A percentile compares a stretch with the other conserved stretches of the same genome.
Conservation (phyloP, 768 basidiomycete species). For the Mycena olivaceomarginata region DNA sequence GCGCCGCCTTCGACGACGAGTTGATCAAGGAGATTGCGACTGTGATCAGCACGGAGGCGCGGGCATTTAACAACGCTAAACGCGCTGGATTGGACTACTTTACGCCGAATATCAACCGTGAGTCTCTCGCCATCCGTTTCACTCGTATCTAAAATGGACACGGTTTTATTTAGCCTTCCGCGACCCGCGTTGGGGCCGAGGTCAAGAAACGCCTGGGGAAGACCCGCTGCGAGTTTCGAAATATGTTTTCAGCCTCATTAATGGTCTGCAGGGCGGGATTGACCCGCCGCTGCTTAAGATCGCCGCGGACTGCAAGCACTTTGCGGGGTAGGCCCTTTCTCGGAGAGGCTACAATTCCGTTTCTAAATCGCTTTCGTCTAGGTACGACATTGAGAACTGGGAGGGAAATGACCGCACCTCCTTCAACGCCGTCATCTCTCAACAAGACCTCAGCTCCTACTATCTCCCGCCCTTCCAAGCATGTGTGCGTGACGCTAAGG, state of each 20-base stretch:
- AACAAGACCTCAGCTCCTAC: conserved; percentile 74
- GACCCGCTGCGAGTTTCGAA: conserved; percentile 72
- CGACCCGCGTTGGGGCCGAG: conserved; percentile 79
- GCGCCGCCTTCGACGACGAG: conserved; percentile 73
- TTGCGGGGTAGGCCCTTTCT: conserved; percentile 66
- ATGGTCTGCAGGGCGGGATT: conserved; percentile 75
- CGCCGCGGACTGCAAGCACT: conserved; percentile 77
- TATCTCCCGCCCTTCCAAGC: conserved; percentile 75
- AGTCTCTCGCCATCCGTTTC: neutral
- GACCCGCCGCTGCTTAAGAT: conserved; percentile 73
- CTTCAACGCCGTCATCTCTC: conserved; percentile 71
- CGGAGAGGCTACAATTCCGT: too few species aligned
- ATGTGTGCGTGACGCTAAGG: conserved; percentile 78
- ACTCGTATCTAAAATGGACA: conserved; percentile 5
- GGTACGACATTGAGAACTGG: conserved; percentile 74
- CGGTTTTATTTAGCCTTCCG: conserved; percentile 65
- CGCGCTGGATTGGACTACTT: conserved; percentile 72
- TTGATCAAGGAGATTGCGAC: conserved; percentile 70
- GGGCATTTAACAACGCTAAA: conserved; percentile 74
- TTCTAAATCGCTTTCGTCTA: neutral
- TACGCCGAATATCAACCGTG: conserved; percentile 72
- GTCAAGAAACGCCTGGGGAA: conserved; percentile 79
- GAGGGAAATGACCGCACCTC: conserved; percentile 67
- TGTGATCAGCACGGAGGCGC: conserved; percentile 73
- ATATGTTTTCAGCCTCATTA: conserved; percentile 73